phyloP scores from a whole-genome alignment of 352 stramenopile species.

The Phytophthora chlamydospora region DNA sequence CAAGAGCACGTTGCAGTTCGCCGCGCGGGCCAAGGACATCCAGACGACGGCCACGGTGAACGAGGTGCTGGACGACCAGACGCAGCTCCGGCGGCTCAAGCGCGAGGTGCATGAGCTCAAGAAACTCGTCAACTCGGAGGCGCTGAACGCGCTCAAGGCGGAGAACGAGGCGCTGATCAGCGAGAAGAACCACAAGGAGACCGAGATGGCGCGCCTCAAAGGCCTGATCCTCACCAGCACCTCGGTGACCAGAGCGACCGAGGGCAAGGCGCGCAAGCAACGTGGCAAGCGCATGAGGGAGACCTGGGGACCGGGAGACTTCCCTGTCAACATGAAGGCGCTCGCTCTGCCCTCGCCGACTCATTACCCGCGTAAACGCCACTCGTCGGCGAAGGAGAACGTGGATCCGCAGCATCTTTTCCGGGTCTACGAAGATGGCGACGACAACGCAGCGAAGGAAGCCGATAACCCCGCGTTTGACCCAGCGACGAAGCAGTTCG shows the following conservation, averaged over 20 bases:
- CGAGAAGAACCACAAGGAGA: constrained; percentile 62
- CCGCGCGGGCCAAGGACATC: constrained; percentile 92
- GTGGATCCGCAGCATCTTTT: constrained; percentile 44
- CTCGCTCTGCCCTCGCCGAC: constrained; percentile 18
- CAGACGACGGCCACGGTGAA: constrained; percentile 85
- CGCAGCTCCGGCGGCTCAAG: constrained; percentile 72
- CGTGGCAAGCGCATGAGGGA: constrained; percentile 58
- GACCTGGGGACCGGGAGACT: constrained; percentile 79
- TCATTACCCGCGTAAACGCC: constrained; percentile 29
- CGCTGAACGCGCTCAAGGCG: constrained; percentile 61
- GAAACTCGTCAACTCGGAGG: constrained; percentile 59
- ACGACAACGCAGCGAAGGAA: constrained; percentile 10
- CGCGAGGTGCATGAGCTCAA: constrained; percentile 76
- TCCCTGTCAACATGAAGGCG: constrained; percentile 40
- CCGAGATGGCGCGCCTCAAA: constrained; percentile 61
- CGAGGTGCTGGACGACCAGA: constrained; percentile 93
- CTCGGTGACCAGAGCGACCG: constrained; percentile 29
- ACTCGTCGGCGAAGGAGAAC: constrained; percentile 57
- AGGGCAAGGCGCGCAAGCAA: constrained; percentile 32
- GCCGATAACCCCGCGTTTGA: constrained; percentile 15
- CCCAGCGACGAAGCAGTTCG: background rate
- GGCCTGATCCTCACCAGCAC: constrained; percentile 67
- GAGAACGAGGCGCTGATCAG: constrained; percentile 74
- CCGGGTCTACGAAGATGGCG: constrained; percentile 27
- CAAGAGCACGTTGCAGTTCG: constrained; percentile 93